Evolutionary conservation across 1,284 basidiomycete species (phyloP).

Genomic region (Ceratobasidium sp.): DNA sequence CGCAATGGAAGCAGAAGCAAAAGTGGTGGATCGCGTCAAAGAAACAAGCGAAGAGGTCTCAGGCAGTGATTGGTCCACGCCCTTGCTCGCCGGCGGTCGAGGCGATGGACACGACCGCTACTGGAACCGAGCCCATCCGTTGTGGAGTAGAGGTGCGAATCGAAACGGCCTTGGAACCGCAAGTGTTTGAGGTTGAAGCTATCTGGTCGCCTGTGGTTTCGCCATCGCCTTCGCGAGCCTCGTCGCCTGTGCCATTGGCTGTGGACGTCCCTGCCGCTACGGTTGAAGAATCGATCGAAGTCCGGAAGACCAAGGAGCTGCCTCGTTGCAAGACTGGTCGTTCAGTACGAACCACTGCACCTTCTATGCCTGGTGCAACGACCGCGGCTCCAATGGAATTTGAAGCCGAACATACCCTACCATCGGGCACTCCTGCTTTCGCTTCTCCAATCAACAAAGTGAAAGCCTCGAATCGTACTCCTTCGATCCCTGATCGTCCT

Average conservation of each 20-base stretch:
- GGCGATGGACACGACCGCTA: no score
- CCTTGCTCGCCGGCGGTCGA: no score
- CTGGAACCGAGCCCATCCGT: no score
- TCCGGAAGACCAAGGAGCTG: not conserved
- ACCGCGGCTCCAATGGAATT: no score
- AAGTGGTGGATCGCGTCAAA: not conserved
- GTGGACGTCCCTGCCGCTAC: not conserved
- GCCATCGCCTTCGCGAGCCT: not conserved
- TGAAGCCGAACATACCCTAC: not conserved
- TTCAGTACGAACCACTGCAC: not conserved
- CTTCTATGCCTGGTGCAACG: not conserved
- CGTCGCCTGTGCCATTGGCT: not conserved
- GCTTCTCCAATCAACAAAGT: not conserved
- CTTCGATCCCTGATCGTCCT: not conserved
- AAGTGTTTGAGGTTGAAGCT: no score
- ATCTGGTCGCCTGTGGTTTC: no score
- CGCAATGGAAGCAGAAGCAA: not conserved
- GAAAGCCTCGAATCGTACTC: not conserved
- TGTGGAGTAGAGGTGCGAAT: no score
- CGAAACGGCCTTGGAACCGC: no score
- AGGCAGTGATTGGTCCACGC: no score
- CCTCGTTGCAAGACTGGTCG: not conserved
- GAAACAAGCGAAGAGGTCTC: no score
- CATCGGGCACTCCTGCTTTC: not conserved
- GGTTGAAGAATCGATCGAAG: not conserved